A percentile compares a stretch with the other conserved stretches of the same genome.
These are phyloP conservation scores for Arthonia radiata DNA, from an alignment of 495 filamentous ascomycete genomes.

Conservation along the genomic window DNA sequence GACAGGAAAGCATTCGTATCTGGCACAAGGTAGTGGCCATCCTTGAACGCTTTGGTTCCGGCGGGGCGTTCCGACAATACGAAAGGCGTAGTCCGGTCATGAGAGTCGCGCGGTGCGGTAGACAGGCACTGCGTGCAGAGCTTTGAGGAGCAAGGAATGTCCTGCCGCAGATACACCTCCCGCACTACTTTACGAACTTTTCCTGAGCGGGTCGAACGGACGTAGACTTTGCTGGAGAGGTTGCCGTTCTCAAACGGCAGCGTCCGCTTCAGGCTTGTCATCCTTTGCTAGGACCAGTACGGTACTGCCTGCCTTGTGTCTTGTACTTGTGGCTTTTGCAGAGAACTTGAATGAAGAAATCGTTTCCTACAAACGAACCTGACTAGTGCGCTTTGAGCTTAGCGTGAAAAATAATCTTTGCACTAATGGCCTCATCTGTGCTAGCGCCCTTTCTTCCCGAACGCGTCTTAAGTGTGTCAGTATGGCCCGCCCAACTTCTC, in stretches of 20 bases:
- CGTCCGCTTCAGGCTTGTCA: constrained; percentile 75
- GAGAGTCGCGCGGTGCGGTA: constrained; percentile 49
- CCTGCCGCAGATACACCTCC: constrained; percentile 82
- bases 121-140: constrained; percentile 52
- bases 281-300: too few species aligned
- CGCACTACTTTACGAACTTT: constrained; percentile 97
- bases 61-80: constrained; percentile 71
- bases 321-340: too few species aligned
- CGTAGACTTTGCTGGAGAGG: constrained; percentile 78
- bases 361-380: too few species aligned
- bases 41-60: constrained; percentile 51
- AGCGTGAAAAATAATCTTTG: too few species aligned
- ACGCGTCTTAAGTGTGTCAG: too few species aligned
- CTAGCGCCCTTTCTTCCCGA: too few species aligned
- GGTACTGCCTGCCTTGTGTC: too few species aligned
- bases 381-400: too few species aligned
- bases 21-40: constrained; percentile 84
- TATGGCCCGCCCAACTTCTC: too few species aligned
- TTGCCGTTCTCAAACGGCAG: constrained; percentile 42
- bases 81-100: constrained; percentile 56
- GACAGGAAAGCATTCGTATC: constrained; percentile 92
- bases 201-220: constrained; percentile 74
- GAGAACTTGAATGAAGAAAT: too few species aligned
- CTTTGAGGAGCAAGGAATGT: constrained; percentile 91
- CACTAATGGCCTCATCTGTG: too few species aligned